Conservation (phyloP, 2,329 filamentous ascomycete species). For the Trematosphaeria pertusa region DNA sequence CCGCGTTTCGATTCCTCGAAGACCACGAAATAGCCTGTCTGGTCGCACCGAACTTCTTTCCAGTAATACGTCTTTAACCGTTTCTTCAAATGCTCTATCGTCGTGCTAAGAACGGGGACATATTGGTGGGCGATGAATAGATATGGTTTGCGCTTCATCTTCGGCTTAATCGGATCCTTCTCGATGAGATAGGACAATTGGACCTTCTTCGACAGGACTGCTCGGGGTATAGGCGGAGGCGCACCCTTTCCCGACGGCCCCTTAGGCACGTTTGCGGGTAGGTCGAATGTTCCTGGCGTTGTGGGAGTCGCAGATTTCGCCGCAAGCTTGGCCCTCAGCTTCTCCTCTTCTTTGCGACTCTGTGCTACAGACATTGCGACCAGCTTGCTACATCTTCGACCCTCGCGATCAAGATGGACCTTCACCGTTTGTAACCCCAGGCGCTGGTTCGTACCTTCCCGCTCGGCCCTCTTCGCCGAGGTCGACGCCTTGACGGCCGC, state of each 20-base stretch:
- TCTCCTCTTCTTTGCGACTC: conserved; percentile 67
- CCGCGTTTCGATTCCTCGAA: conserved; percentile 82
- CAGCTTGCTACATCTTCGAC: conserved; percentile 79
- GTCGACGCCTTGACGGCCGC: conserved; percentile 72
- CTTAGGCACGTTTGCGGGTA: conserved; percentile 85
- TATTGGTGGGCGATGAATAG: conserved; percentile 87
- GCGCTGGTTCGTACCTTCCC: conserved; percentile 77
- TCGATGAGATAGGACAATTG: conserved; percentile 63
- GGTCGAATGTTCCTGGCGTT: conserved; percentile 53
- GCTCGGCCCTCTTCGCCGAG: conserved; percentile 81
- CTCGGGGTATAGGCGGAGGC: conserved; percentile 46
- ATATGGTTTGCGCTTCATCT: conserved; percentile 81
- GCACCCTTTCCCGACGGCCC: conserved; percentile 71
- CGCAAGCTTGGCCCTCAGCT: conserved; percentile 45
- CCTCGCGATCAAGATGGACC: conserved; percentile 89
- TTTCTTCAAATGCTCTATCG: conserved; percentile 88
- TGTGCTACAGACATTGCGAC: conserved; percentile 76
- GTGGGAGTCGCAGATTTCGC: conserved; percentile 29
- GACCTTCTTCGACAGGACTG: conserved; percentile 54
- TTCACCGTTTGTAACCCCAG: conserved; percentile 79
- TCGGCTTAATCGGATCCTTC: conserved; percentile 68
- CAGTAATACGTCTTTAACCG: conserved; percentile 83
- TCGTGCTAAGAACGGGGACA: conserved; percentile 85
- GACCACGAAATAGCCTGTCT: conserved; percentile 87
- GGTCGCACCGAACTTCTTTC: conserved; percentile 82